Percentiles rank a stretch among this genome's conserved stretches.
Conservation (phyloP, 805 yeast genomes). For the Hanseniaspora mollemarum region DNA sequence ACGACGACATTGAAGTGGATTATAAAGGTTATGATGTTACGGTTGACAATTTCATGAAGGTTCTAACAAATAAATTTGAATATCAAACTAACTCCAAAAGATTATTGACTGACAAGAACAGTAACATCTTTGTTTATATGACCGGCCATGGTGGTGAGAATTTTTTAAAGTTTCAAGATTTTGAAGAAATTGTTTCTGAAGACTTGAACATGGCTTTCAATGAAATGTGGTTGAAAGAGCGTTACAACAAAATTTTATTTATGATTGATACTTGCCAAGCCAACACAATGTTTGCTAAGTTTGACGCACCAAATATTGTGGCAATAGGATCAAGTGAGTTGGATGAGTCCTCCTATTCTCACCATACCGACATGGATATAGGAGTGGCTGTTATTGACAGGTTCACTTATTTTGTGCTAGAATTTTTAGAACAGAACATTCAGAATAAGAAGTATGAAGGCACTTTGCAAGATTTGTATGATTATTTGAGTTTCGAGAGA, state of each 20-base stretch:
- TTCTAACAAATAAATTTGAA: constrained; percentile 90
- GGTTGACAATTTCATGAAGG: constrained; percentile 86
- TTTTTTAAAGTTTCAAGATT: constrained; percentile 93
- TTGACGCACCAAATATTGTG: constrained; percentile 82
- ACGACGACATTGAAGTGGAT: constrained; percentile 84
- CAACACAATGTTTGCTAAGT: constrained; percentile 87
- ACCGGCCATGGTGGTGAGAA: constrained; percentile 99
- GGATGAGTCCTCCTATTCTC: constrained; percentile 87
- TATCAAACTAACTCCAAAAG: constrained; percentile 90
- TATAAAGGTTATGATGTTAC: constrained; percentile 97
- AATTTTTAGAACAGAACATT: constrained; percentile 63
- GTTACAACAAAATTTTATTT: constrained; percentile 89
- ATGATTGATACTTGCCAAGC: constrained; percentile 99
- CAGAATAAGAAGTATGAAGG: constrained; percentile 53
- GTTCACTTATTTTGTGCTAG: constrained; percentile 84
- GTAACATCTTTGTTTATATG: constrained; percentile 85
- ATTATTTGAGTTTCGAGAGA: constrained; percentile 68
- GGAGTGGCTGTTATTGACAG: constrained; percentile 98
- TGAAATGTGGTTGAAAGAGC: constrained; percentile 90
- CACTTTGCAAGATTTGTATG: constrained; percentile 76
- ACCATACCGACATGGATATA: constrained; percentile 86
- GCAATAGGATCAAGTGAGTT: constrained; percentile 85
- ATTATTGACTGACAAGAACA: constrained; percentile 80
- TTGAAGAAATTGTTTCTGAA: constrained; percentile 90
- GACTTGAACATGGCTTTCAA: constrained; percentile 95